These are phyloP conservation scores for Capsicum baccatum DNA, from an alignment of 257 asterid genomes.

Conservation along the genomic window DNA sequence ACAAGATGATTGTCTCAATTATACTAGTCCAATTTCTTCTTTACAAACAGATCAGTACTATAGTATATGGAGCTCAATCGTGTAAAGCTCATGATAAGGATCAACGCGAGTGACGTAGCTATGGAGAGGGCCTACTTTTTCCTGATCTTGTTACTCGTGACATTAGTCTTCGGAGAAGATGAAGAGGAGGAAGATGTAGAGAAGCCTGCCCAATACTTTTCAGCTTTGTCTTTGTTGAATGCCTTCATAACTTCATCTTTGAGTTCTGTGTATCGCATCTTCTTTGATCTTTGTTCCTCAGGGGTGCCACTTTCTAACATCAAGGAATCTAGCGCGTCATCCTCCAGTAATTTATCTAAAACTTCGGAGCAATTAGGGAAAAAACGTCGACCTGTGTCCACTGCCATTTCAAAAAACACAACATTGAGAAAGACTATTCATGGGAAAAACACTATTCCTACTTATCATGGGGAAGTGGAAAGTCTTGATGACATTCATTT, in stretches of 20 bases:
- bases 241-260: slow-evolving; percentile 80
- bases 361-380: slow-evolving; percentile 87
- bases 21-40: neutral
- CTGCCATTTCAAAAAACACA: slow-evolving; percentile 41
- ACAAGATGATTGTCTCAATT: neutral
- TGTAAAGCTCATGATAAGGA: neutral
- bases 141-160: slow-evolving; percentile 43
- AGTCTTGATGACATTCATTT: neutral
- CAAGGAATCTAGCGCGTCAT: slow-evolving; percentile 61
- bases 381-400: slow-evolving; percentile 68
- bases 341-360: slow-evolving; percentile 73
- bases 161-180: slow-evolving; percentile 49
- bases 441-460: neutral
- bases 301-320: slow-evolving; percentile 65
- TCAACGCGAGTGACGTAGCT: neutral
- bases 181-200: slow-evolving; percentile 57
- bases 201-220: slow-evolving; percentile 45
- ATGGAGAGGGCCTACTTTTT: slow-evolving; percentile 35
- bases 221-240: slow-evolving; percentile 73
- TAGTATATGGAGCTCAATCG: slow-evolving; percentile 6
- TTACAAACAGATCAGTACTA: neutral
- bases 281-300: slow-evolving; percentile 69
- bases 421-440: neutral
- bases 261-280: slow-evolving; percentile 71
- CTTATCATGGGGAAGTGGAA: neutral